Evolutionary conservation across 495 filamentous ascomycete genomes (phyloP), one percentile per base, ranked within the genome.

Genomic region (Penicillium odoratum): DNA sequence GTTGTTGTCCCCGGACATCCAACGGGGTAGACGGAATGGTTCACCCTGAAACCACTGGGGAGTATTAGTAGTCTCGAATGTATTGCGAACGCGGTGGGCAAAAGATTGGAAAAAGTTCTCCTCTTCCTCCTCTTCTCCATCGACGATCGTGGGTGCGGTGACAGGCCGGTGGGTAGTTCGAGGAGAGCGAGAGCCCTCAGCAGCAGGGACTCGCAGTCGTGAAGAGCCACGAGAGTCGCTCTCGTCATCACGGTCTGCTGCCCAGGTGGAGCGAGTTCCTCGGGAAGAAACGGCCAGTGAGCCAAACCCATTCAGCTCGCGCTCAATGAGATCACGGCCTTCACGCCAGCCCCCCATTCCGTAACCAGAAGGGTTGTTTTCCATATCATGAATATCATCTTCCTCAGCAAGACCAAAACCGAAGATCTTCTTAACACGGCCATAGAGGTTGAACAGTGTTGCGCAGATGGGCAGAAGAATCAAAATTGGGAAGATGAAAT

Each of bases 281-380:
- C 72, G 70, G 5, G 69, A 65, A 34, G 76, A 70, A 7, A 76
- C 76, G 7, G 78, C 75, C 10, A 85, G 66, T 16, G 81, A 81
- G n/a, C 76, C 79, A 47, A 79, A 65, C 0, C 87, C 88, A 49
- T 88, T 84, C 16, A 95, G 68, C 67, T 98, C 94, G 13, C 93
- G 85, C 57, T 97, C 91, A 57, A 98, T 97, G 11, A 98, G 80
- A 30, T 92, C 91, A n/a, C 90, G 82, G 13, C 94, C 94, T 76
- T 98, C 94, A 34, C 93, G 80, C 94, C 94, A 98, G 15, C 87
- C 85, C 25, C 89, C 90, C n/a, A 85, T 83, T 31, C 92, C 92
- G 55, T 85, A 88, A 9, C 81, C 85, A 29, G 80, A 74, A 5
- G 77, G 76, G 48, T 81, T 81, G 38, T 86, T 86, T 34, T 84